A percentile compares a stretch with the other conserved stretches of the same genome.
Evolutionary conservation across 768 basidiomycete genomes (phyloP).

Genomic region (Phylloporus scabripes): DNA sequence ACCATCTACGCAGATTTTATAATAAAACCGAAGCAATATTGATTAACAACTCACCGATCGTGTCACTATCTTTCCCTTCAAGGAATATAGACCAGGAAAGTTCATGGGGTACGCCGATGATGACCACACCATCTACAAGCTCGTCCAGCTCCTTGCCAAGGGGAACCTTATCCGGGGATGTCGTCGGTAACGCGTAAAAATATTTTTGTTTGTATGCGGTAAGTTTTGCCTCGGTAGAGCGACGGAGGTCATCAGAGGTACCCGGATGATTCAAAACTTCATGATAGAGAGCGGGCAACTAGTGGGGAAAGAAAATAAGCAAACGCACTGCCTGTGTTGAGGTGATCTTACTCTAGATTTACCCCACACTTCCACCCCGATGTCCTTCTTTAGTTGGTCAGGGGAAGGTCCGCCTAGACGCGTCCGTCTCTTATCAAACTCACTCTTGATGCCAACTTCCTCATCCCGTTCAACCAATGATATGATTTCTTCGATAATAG

Average conservation of each 20-base stretch:
- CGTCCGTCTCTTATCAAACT: conserved; percentile 72
- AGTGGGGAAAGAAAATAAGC: conserved; percentile 10
- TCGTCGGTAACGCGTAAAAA: conserved; percentile 53
- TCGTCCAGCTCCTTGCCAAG: conserved; percentile 63
- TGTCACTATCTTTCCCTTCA: conserved; percentile 65
- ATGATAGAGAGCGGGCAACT: conserved; percentile 70
- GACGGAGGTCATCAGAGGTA: conserved; percentile 76
- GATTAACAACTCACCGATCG: conserved; percentile 49
- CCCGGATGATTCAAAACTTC: conserved; percentile 79
- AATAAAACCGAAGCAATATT: not conserved
- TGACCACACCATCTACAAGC: conserved; percentile 66
- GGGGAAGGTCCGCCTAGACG: conserved; percentile 64
- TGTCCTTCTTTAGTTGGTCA: conserved; percentile 55
- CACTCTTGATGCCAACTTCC: conserved; percentile 47
- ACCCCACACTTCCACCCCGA: conserved; percentile 59
- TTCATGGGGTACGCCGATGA: conserved; percentile 73
- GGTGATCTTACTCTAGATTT: conserved; percentile 48
- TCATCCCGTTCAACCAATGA: conserved; percentile 60
- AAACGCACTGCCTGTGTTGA: not conserved
- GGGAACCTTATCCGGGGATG: conserved; percentile 37
- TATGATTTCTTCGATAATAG: conserved; percentile 67
- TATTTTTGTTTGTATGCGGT: conserved; percentile 58
- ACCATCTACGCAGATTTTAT: conserved; percentile 39
- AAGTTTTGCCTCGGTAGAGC: conserved; percentile 69
- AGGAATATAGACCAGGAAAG: conserved; percentile 76